phyloP scores from a whole-genome alignment of 1,139 yeast species.

The Debaryomyces sp. region DNA sequence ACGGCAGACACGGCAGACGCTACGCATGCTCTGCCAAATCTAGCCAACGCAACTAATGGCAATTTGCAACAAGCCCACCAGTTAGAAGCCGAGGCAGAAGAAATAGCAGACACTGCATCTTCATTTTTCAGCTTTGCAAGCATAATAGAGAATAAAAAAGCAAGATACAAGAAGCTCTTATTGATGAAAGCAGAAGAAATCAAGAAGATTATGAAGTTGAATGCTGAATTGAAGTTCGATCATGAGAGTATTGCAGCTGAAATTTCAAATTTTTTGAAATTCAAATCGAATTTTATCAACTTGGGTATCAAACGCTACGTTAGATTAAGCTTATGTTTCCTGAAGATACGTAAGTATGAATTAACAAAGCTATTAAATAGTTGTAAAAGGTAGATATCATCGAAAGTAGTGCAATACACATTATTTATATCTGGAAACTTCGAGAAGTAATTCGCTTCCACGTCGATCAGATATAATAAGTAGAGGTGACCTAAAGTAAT shows the following conservation, averaged over 20 bases:
- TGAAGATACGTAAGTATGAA: conserved; percentile 12
- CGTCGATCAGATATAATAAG: not conserved
- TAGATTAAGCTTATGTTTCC: conserved; percentile 7
- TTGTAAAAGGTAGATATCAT: not conserved
- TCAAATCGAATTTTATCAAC: conserved; percentile 45
- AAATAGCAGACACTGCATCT: conserved; percentile 16
- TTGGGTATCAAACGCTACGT: conserved; percentile 39
- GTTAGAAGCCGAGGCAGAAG: conserved; percentile 6
- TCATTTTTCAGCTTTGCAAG: conserved; percentile 37
- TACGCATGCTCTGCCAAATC: not conserved
- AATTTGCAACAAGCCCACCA: not conserved
- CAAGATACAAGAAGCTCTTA: conserved; percentile 36
- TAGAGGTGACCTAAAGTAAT: not conserved
- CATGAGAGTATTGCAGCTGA: conserved; percentile 69
- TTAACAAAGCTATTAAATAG: conserved; percentile 4
- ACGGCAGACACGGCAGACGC: not conserved
- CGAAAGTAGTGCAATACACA: conserved; percentile 9
- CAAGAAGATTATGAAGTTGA: conserved; percentile 35
- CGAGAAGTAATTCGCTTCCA: conserved; percentile 11
- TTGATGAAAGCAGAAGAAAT: conserved; percentile 36
- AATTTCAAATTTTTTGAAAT: conserved; percentile 57
- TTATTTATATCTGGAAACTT: conserved; percentile 10
- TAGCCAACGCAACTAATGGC: not conserved
- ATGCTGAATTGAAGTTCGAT: conserved; percentile 41
- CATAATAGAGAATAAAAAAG: conserved; percentile 37